Conservation (phyloP, 495 filamentous ascomycete species). For the Hyaloscypha bicolor region DNA sequence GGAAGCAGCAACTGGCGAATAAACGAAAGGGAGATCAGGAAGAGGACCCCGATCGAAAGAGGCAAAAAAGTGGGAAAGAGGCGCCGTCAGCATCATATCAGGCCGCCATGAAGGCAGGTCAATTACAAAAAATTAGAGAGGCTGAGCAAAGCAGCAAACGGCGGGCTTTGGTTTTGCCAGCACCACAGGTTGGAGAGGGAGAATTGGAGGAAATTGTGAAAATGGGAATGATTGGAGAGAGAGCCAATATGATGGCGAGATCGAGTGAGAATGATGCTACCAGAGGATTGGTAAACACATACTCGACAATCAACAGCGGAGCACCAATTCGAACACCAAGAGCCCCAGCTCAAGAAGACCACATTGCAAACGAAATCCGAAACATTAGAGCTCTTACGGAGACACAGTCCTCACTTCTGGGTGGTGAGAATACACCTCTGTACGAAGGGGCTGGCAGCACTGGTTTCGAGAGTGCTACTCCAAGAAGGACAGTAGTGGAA, state of each 20-base stretch:
- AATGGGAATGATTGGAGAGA: constrained; percentile 94
- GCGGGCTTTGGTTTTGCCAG: constrained; percentile 73
- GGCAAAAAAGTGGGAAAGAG: constrained; percentile 83
- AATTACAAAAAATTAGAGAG: constrained; percentile 94
- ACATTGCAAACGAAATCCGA: constrained; percentile 92
- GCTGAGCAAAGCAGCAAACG: constrained; percentile 96
- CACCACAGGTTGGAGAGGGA: constrained; percentile 87
- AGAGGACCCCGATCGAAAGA: constrained; percentile 79
- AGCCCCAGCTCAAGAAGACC: constrained; percentile 89
- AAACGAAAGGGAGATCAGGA: constrained; percentile 93
- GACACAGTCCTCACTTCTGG: constrained; percentile 92
- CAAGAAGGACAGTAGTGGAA: constrained; percentile 75
- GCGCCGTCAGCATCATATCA: constrained; percentile 73
- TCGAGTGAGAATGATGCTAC: constrained; percentile 85
- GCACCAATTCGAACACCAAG: constrained; percentile 91
- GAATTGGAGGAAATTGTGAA: constrained; percentile 98
- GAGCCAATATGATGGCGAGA: constrained; percentile 73
- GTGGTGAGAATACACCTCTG: constrained; percentile 90
- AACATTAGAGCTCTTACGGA: constrained; percentile 93
- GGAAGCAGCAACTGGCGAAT: constrained; percentile 92
- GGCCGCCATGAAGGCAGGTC: constrained; percentile 90
- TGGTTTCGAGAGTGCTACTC: constrained; percentile 84
- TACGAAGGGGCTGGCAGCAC: constrained; percentile 81
- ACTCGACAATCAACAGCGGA: constrained; percentile 74
- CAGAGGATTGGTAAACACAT: constrained; percentile 82